Percentiles rank a stretch among this genome's conserved stretches.
Conservation (phyloP, 2,329 filamentous ascomycete species). For the Colletotrichum spaethianum region DNA sequence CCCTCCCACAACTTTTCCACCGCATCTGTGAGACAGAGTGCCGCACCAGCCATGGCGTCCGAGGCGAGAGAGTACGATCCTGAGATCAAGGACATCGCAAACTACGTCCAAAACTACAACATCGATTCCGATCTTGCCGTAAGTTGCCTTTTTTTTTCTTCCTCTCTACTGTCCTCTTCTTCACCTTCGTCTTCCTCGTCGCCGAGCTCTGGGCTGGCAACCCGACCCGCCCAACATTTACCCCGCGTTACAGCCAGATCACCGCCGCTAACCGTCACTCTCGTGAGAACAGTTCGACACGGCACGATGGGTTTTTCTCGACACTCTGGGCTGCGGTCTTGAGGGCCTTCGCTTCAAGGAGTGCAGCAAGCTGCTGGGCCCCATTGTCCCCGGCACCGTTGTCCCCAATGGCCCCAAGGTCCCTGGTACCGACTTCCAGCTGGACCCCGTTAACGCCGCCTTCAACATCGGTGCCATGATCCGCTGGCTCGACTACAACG, state of each 20-base stretch:
- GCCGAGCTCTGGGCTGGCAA: neutral
- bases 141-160: slow-evolving; percentile 58
- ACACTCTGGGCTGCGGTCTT: slow-evolving; percentile 96
- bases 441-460: slow-evolving; percentile 94
- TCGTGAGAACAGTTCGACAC: slow-evolving; percentile 81
- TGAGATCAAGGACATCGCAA: slow-evolving; percentile 95
- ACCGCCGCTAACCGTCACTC: slow-evolving; percentile 47
- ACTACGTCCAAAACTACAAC: slow-evolving; percentile 92
- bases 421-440: slow-evolving; percentile 91
- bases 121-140: slow-evolving; percentile 95
- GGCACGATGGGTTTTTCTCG: slow-evolving; percentile 94
- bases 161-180: neutral
- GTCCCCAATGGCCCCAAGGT: slow-evolving; percentile 95
- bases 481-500: slow-evolving; percentile 99
- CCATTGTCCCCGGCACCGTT: slow-evolving; percentile 88
- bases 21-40: slow-evolving; percentile 61
- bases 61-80: slow-evolving; percentile 81
- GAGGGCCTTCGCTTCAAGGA: slow-evolving; percentile 96
- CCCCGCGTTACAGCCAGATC: slow-evolving; percentile 41
- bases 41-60: slow-evolving; percentile 65
- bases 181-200: too few species aligned
- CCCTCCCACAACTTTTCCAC: slow-evolving; percentile 64
- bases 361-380: slow-evolving; percentile 94
- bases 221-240: slow-evolving; percentile 30
- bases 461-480: slow-evolving; percentile 99